A percentile compares a stretch with the other conserved stretches of the same genome.
Evolutionary conservation across 2,329 filamentous ascomycete genomes (phyloP).

Genomic region (Calonectria ilicicola): DNA sequence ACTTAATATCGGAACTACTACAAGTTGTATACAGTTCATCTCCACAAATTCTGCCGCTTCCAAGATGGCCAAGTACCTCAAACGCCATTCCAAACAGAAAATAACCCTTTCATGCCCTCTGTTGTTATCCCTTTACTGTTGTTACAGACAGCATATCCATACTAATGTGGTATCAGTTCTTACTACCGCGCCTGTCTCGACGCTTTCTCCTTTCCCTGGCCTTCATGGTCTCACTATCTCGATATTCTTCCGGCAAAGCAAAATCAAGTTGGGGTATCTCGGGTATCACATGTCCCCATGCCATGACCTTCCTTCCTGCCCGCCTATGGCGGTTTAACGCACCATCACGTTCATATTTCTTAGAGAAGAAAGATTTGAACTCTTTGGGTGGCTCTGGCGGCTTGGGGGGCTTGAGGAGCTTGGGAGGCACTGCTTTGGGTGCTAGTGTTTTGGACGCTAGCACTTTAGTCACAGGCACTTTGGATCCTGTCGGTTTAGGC

Average conservation of each 20-base stretch:
- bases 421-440: slow-evolving; percentile 15
- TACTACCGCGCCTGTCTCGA: slow-evolving; percentile 67
- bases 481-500: slow-evolving; percentile 16
- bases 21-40: slow-evolving; percentile 16
- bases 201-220: slow-evolving; percentile 73
- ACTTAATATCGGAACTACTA: slow-evolving; percentile 6
- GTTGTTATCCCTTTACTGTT: slow-evolving; percentile 22
- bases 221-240: slow-evolving; percentile 66
- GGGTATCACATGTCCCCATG: slow-evolving; percentile 86
- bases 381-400: slow-evolving; percentile 63
- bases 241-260: slow-evolving; percentile 75
- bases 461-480: slow-evolving; percentile 32
- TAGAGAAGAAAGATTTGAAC: slow-evolving; percentile 89
- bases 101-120: background rate
- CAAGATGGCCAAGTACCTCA: slow-evolving; percentile 5
- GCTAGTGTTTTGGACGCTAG: background rate
- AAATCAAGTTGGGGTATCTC: slow-evolving; percentile 80
- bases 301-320: slow-evolving; percentile 76
- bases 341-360: slow-evolving; percentile 82
- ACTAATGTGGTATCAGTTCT: slow-evolving; percentile 45
- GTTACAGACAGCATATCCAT: slow-evolving; percentile 30
- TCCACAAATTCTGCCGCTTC: background rate
- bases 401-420: slow-evolving; percentile 42
- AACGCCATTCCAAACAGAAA: slow-evolving; percentile 23
- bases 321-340: slow-evolving; percentile 81